Evolutionary conservation across 176 grass and related monocot species (phyloP), one percentile per base, ranked within the genome.

Genomic region (Chloris gayana): DNA sequence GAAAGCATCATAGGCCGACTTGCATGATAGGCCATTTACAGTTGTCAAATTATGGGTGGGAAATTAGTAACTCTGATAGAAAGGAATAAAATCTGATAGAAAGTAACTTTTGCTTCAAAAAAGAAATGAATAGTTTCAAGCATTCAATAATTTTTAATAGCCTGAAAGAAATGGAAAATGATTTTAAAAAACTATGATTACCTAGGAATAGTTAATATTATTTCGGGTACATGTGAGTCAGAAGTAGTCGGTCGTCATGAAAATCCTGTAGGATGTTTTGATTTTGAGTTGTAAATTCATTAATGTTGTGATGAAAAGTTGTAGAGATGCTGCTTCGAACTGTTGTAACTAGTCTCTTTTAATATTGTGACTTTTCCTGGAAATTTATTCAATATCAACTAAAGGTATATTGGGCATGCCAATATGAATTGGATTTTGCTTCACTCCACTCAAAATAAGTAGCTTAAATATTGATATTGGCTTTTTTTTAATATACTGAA

Each of bases 401-500:
- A 29, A 80, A 44, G 7, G 3, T 75, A 45, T 75, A 37, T 70
- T 50, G 53, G 22, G 9, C 11, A 29, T 27, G 3, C 12, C 33
- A 44, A 84, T 4, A 47, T 3, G 14, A 35, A 29, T 21, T 34
- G 18, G 7, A 79, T 14, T 9, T 37, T 61, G 61, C 35, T 61
- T 76, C 14, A 29, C 25, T 11, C 13, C 11, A 17, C 56, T n/a
- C 17, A 11, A 74, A 26, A 32, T 56, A n/a, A 34, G 27, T 49
- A 2, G 62, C 15, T 31, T 71, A 44, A 46, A 38, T 50, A 76
- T 75, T 9, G 35, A 58, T 69, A 34, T 77, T 84, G 76, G 19
- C 12, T 78, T 51, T 69, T 1, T 46, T 84, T n/a, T n/a, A n/a
- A n/a, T n/a, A 14, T 47, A 51, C 30, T 63, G 15, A 53, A 74